Conservation (phyloP, 208 protist genomes). For the Crithidia mellificae region DNA sequence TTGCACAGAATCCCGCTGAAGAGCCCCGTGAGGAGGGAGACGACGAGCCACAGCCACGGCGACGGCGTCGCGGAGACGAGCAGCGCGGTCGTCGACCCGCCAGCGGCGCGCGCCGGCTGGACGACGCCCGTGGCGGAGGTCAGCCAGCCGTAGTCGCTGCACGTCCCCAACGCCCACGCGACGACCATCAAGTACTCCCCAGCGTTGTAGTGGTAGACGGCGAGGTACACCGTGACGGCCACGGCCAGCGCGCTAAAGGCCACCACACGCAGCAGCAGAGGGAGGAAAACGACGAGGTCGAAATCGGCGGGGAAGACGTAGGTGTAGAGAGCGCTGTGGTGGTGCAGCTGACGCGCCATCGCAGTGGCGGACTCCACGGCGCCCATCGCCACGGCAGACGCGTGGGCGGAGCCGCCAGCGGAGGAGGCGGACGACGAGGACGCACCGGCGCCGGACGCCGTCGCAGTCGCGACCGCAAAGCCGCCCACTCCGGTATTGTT, state of each 20-base stretch:
- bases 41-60: conserved; percentile 71
- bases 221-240: conserved; percentile 46
- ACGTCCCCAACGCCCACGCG: conserved; percentile 67
- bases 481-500: too few species aligned
- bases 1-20: conserved; percentile 84
- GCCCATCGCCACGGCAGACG: neutral
- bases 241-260: conserved; percentile 47
- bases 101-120: conserved; percentile 3
- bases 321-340: conserved; percentile 42
- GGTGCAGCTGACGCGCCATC: neutral
- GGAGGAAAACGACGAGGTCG: conserved; percentile 47
- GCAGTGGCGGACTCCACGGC: neutral
- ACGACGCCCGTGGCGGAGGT: conserved; percentile 29
- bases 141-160: conserved; percentile 65
- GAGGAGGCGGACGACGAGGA: neutral
- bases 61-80: conserved; percentile 16
- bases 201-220: conserved; percentile 46
- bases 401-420: neutral
- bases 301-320: conserved; percentile 55
- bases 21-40: conserved; percentile 67
- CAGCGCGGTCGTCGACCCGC: neutral
- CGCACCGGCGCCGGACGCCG: too few species aligned
- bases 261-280: conserved; percentile 49
- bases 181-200: conserved; percentile 73
- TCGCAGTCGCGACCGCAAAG: too few species aligned